Evolutionary conservation across 108 stramenopile genomes (phyloP).

Genomic region (Nitzschia sp.): DNA sequence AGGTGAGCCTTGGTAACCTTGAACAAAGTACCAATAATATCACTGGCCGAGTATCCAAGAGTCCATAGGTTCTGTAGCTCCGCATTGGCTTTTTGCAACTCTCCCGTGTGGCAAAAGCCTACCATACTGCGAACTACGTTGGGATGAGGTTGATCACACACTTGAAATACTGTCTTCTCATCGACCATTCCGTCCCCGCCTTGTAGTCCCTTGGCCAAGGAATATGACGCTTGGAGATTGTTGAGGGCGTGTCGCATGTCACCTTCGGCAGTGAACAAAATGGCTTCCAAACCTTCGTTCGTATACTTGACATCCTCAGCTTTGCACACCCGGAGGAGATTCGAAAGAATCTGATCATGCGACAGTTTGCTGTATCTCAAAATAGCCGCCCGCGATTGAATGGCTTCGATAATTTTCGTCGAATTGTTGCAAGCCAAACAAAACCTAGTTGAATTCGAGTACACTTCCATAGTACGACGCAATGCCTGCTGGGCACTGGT

Average conservation of each 20-base stretch:
- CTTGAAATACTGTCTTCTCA: slow-evolving; percentile 93
- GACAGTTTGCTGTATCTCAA: slow-evolving; percentile 90
- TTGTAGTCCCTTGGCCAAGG: slow-evolving; percentile 25
- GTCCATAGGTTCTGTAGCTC: slow-evolving; percentile 56
- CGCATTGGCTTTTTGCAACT: slow-evolving; percentile 63
- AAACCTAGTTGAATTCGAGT: slow-evolving; percentile 96
- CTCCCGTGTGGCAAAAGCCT: slow-evolving; percentile 55
- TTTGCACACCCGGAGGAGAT: slow-evolving; percentile 88
- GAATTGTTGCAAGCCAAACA: slow-evolving; percentile 97
- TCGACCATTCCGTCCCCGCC: slow-evolving; percentile 87
- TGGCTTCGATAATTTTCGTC: slow-evolving; percentile 99
- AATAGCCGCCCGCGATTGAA: slow-evolving; percentile 98
- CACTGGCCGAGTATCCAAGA: slow-evolving; percentile 82
- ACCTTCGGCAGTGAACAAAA: slow-evolving; percentile 99
- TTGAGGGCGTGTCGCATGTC: slow-evolving; percentile 99
- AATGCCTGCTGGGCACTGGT: slow-evolving; percentile 97
- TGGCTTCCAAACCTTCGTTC: slow-evolving; percentile 89
- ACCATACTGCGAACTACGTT: slow-evolving; percentile 82
- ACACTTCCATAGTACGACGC: slow-evolving; percentile 97
- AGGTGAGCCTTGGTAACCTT: slow-evolving; percentile 80
- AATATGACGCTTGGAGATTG: slow-evolving; percentile 93
- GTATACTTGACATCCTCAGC: slow-evolving; percentile 85
- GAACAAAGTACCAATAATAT: slow-evolving; percentile 96
- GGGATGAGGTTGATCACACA: slow-evolving; percentile 99
- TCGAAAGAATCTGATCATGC: slow-evolving; percentile 89